Evolutionary conservation across 768 basidiomycete species (phyloP), one percentile per base, ranked within the genome.

Genomic region (Hemileccinum impolitum): DNA sequence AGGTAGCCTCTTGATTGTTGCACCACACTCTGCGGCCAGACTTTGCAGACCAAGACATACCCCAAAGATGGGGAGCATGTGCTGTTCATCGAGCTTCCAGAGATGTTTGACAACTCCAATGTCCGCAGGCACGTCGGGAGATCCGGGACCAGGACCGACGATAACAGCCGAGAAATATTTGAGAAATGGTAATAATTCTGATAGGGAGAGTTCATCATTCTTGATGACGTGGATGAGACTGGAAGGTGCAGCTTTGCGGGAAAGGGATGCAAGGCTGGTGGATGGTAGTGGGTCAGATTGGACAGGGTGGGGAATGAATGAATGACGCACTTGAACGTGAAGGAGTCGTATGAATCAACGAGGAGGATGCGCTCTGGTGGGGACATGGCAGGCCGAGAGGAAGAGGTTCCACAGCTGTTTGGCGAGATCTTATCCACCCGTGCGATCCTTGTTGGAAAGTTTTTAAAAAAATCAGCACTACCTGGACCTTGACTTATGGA

Each of bases 11-110:
- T 75, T 70, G n/a, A 91, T 63, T 13, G 54, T 61, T 4, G 81
- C 89, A 15, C 86, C 88, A 57, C 72, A 76, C 55, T 82, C 83
- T 18, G 82, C 67, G 4, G 75, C 81, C 28, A 92, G 72, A 60
- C 88, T 90, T 64, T 92, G 90, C 13, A 90, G 73, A 5, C 90
- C 90, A 19, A 92, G 75, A 58, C 90, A 92, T 9, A 92, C 90
- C 3, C 90, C 90, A 57, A 91, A 90, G 41, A 89, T 76, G 4
- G 90, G 90, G 8, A 90, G 59, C 30, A 85, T 45, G 36, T 74
- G 60, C 6, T 65, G 59, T 17, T 77, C 75, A 12, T 73, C 58
- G 26, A 90, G 61, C 37, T 75, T 81, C 90, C 90, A 92, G 4
- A 91, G 67, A 52, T 87, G 72, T 44, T 73, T 77, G 48, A 91